Evolutionary conservation across 2,329 filamentous ascomycete species (phyloP).

Genomic region (Aspergillus tanneri): DNA sequence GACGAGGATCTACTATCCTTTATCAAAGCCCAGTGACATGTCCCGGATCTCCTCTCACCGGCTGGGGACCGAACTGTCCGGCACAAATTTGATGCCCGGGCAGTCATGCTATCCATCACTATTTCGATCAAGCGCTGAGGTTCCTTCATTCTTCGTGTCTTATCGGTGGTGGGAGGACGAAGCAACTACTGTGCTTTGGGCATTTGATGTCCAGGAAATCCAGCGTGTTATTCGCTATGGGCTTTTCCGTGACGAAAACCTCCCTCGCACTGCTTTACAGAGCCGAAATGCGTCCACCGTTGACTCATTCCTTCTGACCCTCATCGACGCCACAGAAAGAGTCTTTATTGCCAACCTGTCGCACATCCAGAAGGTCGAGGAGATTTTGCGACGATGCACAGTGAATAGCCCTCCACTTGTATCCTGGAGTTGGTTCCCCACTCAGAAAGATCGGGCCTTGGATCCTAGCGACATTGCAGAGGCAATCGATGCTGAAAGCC

Average conservation of each 20-base stretch:
- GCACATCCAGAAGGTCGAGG: conserved; percentile 41
- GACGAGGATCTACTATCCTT: background rate
- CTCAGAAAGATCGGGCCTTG: conserved; percentile 18
- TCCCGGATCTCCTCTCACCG: conserved; percentile 12
- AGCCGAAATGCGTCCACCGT: conserved; percentile 34
- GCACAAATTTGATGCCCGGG: conserved; percentile 14
- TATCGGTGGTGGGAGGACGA: conserved; percentile 47
- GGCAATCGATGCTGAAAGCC: conserved; percentile 40
- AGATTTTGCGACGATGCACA: conserved; percentile 37
- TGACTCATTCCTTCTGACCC: conserved; percentile 32
- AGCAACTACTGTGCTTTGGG: conserved; percentile 38
- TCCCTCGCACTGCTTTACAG: conserved; percentile 36
- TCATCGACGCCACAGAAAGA: conserved; percentile 31
- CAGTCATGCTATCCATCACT: conserved; percentile 29
- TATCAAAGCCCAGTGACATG: conserved; percentile 10
- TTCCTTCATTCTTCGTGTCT: conserved; percentile 32
- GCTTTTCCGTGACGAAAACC: conserved; percentile 36
- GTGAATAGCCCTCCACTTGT: conserved; percentile 21
- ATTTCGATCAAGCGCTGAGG: conserved; percentile 31
- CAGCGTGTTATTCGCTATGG: conserved; percentile 39
- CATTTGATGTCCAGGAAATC: conserved; percentile 39
- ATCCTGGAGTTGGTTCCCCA: conserved; percentile 41
- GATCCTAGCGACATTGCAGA: conserved; percentile 30
- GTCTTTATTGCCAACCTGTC: conserved; percentile 30
- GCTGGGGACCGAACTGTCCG: conserved; percentile 4